phyloP scores from a whole-genome alignment of 1,284 basidiomycete genomes.

The Apiotrichum gamsii region DNA sequence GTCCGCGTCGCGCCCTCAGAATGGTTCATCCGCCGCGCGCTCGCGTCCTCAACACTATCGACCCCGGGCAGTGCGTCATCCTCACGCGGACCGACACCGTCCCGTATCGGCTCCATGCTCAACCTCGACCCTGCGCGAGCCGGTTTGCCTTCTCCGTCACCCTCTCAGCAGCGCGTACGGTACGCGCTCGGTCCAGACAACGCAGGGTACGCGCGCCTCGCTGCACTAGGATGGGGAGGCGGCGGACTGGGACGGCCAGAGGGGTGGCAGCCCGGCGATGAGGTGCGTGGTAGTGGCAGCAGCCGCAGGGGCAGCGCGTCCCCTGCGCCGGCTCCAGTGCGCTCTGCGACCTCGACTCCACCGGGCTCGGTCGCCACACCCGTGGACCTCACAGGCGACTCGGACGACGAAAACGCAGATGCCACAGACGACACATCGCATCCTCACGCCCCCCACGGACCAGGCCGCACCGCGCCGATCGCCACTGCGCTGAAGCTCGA shows the following conservation, averaged over 20 bases:
- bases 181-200: conserved; percentile 44
- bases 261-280: conserved; percentile 18
- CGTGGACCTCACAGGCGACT: conserved; percentile 13
- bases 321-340: conserved; percentile 30
- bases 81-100: conserved; percentile 7
- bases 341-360: conserved; percentile 5
- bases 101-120: conserved; percentile 31
- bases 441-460: conserved; percentile 10
- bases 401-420: background rate
- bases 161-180: conserved; percentile 3
- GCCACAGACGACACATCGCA: background rate
- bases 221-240: conserved; percentile 37
- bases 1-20: conserved; percentile 30
- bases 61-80: too few species aligned
- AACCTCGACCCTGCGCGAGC: conserved; percentile 13
- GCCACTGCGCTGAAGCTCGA: conserved; percentile 42
- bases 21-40: conserved; percentile 45
- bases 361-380: background rate
- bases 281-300: conserved; percentile 32
- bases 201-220: conserved; percentile 36
- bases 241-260: conserved; percentile 38
- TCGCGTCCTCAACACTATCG: too few species aligned
- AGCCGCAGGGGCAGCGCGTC: conserved; percentile 40
- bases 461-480: conserved; percentile 38
- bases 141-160: too few species aligned